Base-by-base conservation (phyloP, 495 filamentous ascomycete species). In the Aspergillus taichungensis region DNA sequence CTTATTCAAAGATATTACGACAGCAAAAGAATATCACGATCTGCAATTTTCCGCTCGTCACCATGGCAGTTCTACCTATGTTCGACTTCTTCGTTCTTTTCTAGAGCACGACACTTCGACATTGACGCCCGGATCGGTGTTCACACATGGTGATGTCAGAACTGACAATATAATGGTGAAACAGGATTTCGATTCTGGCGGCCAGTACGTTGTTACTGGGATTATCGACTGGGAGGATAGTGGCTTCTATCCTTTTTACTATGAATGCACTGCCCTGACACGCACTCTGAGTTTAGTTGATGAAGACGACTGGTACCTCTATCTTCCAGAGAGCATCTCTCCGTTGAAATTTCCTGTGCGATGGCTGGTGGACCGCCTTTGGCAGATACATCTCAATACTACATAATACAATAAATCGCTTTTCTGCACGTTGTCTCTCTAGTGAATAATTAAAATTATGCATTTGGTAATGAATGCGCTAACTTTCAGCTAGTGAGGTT, bases 141-240 rank as follows among this genome's bases (percentile, higher is more conserved):
- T 69, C 49, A 67, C 66, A 0, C 66, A 69, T 45, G 61, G 60
- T 29, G 60, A 69, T 54, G 38, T 71, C 13, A 55, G 60, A 38
- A 53, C 54, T 39, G 55, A 37, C 14, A 72, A 72, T 50, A 66
- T 69, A 32, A 67, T 68, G 53, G 66, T 68, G 18, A 40, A 50
- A 51, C 43, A 37, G 46, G 57, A 62, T 51, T n/a, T 41, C 44
- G 44, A 45, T 59, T 35, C 6, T 34, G 24, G 24, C 40, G 62
- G 52, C 18, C 12, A 44, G 11, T 62, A 61, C 41, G 36, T 49
- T 35, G 42, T 64, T 37, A 56, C 56, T 44, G 59, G 56, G 18
- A 45, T 66, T 45, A 57, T 66, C 43, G 56, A 66, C 46, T 67
- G 57, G 63, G 61, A 61, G 52, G 47, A 57, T 32, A 57, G 59